Percentiles rank a stretch among this genome's conserved stretches.
Conservation (phyloP, 805 yeast genomes). For the Tanozyma kutaoensis region DNA sequence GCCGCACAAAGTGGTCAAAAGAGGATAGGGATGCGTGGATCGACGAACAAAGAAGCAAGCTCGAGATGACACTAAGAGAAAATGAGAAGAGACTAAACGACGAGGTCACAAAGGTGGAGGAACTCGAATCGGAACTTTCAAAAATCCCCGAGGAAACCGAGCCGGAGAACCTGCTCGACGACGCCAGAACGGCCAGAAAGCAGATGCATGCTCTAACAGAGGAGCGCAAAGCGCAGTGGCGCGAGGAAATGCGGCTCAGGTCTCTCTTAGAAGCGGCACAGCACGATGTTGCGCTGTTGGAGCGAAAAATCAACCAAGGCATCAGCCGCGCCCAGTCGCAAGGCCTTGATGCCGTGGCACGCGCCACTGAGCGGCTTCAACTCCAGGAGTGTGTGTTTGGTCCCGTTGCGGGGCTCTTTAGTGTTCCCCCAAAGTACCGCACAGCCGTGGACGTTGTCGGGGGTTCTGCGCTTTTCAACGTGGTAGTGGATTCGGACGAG, state of each 20-base stretch:
- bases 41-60: slow-evolving; percentile 29
- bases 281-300: slow-evolving; percentile 43
- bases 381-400: slow-evolving; percentile 57
- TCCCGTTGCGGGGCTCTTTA: slow-evolving; percentile 71
- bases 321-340: slow-evolving; percentile 59
- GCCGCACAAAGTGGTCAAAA: slow-evolving; percentile 47
- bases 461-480: slow-evolving; percentile 73
- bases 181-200: slow-evolving; percentile 20
- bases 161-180: too few species aligned
- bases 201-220: slow-evolving; percentile 38
- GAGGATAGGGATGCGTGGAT: slow-evolving; percentile 62
- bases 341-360: slow-evolving; percentile 59
- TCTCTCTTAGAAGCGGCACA: slow-evolving; percentile 41
- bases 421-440: slow-evolving; percentile 70
- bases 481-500: slow-evolving; percentile 78
- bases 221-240: slow-evolving; percentile 61
- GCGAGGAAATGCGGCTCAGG: slow-evolving; percentile 57
- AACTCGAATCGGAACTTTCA: slow-evolving; percentile 19
- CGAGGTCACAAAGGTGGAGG: slow-evolving; percentile 1
- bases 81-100: slow-evolving; percentile 2
- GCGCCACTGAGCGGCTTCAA: slow-evolving; percentile 47
- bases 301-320: slow-evolving; percentile 50
- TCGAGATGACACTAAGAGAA: slow-evolving; percentile 7
- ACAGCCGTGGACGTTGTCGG: slow-evolving; percentile 84
- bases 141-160: too few species aligned